Evolutionary conservation across 2,329 filamentous ascomycete genomes (phyloP), one percentile per base, ranked within the genome.

Genomic region (Cladosporium sp.): DNA sequence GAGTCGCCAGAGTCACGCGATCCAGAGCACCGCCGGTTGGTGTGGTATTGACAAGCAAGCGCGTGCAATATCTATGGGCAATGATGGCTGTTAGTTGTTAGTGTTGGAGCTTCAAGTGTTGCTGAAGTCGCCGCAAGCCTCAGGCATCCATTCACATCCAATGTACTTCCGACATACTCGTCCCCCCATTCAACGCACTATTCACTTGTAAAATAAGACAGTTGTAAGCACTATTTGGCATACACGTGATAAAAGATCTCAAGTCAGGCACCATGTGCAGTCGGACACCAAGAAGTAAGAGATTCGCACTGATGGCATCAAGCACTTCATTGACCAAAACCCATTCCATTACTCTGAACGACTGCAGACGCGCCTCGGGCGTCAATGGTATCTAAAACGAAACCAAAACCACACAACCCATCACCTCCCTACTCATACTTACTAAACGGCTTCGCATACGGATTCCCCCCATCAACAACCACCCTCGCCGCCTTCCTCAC

Each of bases 391-490:
- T 28, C 25, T 26, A 28, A 8, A 28, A 53, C 28, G 4, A 2
- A 8, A 51, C n/a, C n/a, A 26, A 18, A 6, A 25, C 8, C 53
- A 23, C 26, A 28, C 28, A 28, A 4, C 28, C 28, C 4, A 4
- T 28, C 28, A 28, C 28, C 28, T 56, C 30, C 28, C 61, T 64
- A 34, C 21, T 65, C 48, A 65, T 51, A 48, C 51, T 61, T 60
- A 32, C 51, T 49, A 34, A 64, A 46, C 36, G 53, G 61, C 36
- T 32, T 60, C 43, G 53, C 64, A 69, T 73, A 74, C 23, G 72
- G 71, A 66, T 69, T 70, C 30, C 56, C 59, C 23, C 72, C 72
- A 65, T 68, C 65, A 54, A 66, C 65, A 36, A 71, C 71, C 61
- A 70, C 70, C 30, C 57, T 65, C 64, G 49, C 63, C 63, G 67